phyloP scores from a whole-genome alignment of 2,329 filamentous ascomycete genomes.

The Nothophaeocryptopus gaeumannii region DNA sequence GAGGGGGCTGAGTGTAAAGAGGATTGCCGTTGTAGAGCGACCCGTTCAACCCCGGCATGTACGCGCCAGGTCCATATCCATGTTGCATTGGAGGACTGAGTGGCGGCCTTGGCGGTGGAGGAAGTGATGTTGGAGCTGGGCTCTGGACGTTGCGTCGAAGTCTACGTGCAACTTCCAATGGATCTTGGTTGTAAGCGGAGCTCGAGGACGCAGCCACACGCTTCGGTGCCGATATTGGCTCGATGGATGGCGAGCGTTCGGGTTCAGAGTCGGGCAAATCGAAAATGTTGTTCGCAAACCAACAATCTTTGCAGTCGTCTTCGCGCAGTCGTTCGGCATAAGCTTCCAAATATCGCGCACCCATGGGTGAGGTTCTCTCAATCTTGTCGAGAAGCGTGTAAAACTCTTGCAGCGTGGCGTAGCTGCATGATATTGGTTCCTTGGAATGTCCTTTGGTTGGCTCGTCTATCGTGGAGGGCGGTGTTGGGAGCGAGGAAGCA shows the following conservation, averaged over 20 bases:
- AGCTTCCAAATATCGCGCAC: conserved; percentile 20
- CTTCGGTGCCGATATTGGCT: too few relatives aligned
- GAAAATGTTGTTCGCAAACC: conserved; percentile 15
- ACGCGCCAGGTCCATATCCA: too few relatives aligned
- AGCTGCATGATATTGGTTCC: conserved; percentile 6
- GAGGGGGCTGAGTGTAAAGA: background rate
- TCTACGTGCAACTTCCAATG: too few relatives aligned
- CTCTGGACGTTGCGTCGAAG: too few relatives aligned
- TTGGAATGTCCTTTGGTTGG: background rate
- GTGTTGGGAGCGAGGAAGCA: conserved; percentile 4
- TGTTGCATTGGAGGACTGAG: too few relatives aligned
- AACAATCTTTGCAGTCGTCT: conserved; percentile 21
- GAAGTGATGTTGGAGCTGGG: too few relatives aligned
- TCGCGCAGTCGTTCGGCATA: conserved; percentile 21
- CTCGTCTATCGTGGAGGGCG: background rate
- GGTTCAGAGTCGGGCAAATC: background rate
- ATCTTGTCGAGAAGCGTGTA: conserved; percentile 25
- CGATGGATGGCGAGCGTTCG: background rate
- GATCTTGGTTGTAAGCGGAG: too few relatives aligned
- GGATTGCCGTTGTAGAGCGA: background rate
- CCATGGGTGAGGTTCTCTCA: conserved; percentile 20
- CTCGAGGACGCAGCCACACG: too few relatives aligned
- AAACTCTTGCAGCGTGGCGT: conserved; percentile 17
- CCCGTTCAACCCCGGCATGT: too few relatives aligned
- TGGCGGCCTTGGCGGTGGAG: too few relatives aligned